phyloP scores from a whole-genome alignment of 192 early-diverging fungal species.

The Coemansia sp. region DNA sequence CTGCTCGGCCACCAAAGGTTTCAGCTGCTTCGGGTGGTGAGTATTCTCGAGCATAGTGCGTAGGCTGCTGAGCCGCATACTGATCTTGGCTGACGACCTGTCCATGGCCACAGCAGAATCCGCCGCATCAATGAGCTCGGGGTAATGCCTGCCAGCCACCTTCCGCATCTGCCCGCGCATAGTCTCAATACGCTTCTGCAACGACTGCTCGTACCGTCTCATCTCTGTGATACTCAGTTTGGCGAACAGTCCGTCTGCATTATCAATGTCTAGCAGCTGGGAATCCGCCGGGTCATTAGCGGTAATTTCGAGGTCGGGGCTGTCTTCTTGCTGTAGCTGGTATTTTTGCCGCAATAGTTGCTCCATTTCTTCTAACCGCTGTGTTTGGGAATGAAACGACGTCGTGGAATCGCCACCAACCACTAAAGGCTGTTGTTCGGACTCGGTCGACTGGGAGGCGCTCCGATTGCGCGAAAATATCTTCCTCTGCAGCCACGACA shows the following conservation, averaged over 20 bases:
- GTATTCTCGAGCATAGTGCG: conserved; percentile 20
- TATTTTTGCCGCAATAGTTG: not conserved
- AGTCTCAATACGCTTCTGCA: conserved; percentile 31
- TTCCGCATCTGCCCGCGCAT: conserved; percentile 40
- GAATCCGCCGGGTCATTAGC: not conserved
- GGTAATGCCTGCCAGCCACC: conserved; percentile 41
- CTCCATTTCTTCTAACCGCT: conserved; percentile 6
- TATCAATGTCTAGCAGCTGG: conserved; percentile 8
- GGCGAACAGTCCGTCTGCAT: conserved; percentile 26
- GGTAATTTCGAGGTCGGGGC: not conserved
- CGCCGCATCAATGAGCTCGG: conserved; percentile 47
- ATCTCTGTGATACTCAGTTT: conserved; percentile 39
- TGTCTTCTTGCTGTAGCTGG: not conserved
- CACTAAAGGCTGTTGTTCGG: not conserved
- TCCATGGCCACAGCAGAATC: conserved; percentile 48
- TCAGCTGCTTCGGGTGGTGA: not conserved
- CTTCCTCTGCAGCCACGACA: conserved; percentile 34
- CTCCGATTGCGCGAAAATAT: conserved; percentile 21
- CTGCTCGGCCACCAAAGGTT: not conserved
- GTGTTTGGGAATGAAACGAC: not conserved
- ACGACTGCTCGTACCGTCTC: conserved; percentile 33
- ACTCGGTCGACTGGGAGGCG: conserved; percentile 19
- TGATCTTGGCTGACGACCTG: conserved; percentile 22
- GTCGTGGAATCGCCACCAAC: not conserved
- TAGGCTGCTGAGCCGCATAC: conserved; percentile 20